phyloP scores from a whole-genome alignment of 2,329 filamentous ascomycete genomes.

The Fusarium tuaranense region DNA sequence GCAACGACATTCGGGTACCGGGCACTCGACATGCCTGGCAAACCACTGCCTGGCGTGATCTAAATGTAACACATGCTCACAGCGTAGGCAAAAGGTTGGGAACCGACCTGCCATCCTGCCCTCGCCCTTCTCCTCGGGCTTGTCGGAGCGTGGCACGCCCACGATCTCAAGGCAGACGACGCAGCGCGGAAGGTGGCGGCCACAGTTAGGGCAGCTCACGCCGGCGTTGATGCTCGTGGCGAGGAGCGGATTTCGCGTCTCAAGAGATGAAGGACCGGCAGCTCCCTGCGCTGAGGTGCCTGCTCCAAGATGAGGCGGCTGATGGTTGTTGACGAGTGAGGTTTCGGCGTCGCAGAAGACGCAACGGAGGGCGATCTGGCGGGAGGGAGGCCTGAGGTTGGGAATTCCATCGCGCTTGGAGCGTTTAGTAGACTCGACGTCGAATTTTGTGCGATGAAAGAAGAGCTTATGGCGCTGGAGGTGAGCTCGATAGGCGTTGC shows the following conservation, averaged over 20 bases:
- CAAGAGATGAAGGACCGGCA: slow-evolving; percentile 45
- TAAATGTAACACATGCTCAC: slow-evolving; percentile 75
- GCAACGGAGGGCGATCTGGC: slow-evolving; percentile 81
- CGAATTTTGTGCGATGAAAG: slow-evolving; percentile 81
- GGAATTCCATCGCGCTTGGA: slow-evolving; percentile 71
- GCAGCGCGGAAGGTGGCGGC: slow-evolving; percentile 74
- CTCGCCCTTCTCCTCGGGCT: slow-evolving; percentile 64
- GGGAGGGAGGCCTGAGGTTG: slow-evolving; percentile 62
- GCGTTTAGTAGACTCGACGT: slow-evolving; percentile 79
- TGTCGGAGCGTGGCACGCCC: slow-evolving; percentile 71
- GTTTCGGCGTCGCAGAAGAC: slow-evolving; percentile 78
- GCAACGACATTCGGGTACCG: slow-evolving; percentile 76
- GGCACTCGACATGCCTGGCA: slow-evolving; percentile 72
- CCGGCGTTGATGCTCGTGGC: slow-evolving; percentile 69
- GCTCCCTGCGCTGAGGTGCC: slow-evolving; percentile 26
- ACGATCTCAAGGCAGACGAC: slow-evolving; percentile 76
- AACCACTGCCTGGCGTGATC: slow-evolving; percentile 78
- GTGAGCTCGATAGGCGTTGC: slow-evolving; percentile 76
- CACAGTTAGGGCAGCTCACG: slow-evolving; percentile 75
- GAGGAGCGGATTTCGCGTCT: slow-evolving; percentile 66
- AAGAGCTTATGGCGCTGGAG: slow-evolving; percentile 80
- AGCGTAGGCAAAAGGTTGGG: slow-evolving; percentile 76
- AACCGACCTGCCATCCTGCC: slow-evolving; percentile 66
- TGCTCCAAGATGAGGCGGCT: slow-evolving; percentile 21
- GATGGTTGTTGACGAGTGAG: slow-evolving; percentile 57